These are phyloP conservation scores for Leptographium lundbergii DNA, from an alignment of 2,329 filamentous ascomycete genomes.

Conservation along the genomic window DNA sequence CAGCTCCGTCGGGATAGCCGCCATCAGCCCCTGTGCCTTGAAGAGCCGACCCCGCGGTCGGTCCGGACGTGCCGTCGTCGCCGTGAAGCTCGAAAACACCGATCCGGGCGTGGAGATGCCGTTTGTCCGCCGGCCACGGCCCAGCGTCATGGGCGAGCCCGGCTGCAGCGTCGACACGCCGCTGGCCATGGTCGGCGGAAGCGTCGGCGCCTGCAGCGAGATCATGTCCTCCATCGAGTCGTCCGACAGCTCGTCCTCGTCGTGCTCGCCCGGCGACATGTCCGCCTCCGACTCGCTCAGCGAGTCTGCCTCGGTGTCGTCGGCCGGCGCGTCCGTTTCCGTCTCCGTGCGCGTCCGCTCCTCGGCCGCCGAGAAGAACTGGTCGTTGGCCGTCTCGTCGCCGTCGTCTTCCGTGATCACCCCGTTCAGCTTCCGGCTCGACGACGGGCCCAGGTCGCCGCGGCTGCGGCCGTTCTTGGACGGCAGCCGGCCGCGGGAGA, in stretches of 20 bases:
- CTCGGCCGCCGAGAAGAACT: slow-evolving; percentile 86
- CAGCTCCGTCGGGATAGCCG: slow-evolving; percentile 58
- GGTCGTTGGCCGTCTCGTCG: slow-evolving; percentile 77
- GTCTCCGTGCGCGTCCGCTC: slow-evolving; percentile 53
- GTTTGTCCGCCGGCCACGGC: slow-evolving; percentile 51
- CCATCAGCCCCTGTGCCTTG: slow-evolving; percentile 66
- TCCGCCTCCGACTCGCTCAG: slow-evolving; percentile 39
- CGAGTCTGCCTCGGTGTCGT: slow-evolving; percentile 9
- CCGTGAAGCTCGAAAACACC: slow-evolving; percentile 78
- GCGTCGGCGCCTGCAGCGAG: slow-evolving; percentile 65
- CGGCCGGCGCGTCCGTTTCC: slow-evolving; percentile 42
- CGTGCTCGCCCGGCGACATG: slow-evolving; percentile 57
- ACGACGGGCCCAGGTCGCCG: slow-evolving; percentile 46
- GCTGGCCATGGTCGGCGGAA: slow-evolving; percentile 67
- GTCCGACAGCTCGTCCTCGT: slow-evolving; percentile 63
- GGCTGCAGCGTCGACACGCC: slow-evolving; percentile 68
- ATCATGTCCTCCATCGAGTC: slow-evolving; percentile 92
- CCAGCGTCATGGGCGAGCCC: slow-evolving; percentile 66
- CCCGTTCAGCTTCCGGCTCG: slow-evolving; percentile 47
- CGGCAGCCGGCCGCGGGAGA: slow-evolving; percentile 52
- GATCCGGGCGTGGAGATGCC: slow-evolving; percentile 75
- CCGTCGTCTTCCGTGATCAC: slow-evolving; percentile 46
- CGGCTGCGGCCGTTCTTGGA: slow-evolving; percentile 28
- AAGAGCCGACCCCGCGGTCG: slow-evolving; percentile 67
- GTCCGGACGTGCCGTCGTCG: slow-evolving; percentile 65